Conservation (phyloP, 2,329 filamentous ascomycete species). For the Aspergillus aculeatinus region DNA sequence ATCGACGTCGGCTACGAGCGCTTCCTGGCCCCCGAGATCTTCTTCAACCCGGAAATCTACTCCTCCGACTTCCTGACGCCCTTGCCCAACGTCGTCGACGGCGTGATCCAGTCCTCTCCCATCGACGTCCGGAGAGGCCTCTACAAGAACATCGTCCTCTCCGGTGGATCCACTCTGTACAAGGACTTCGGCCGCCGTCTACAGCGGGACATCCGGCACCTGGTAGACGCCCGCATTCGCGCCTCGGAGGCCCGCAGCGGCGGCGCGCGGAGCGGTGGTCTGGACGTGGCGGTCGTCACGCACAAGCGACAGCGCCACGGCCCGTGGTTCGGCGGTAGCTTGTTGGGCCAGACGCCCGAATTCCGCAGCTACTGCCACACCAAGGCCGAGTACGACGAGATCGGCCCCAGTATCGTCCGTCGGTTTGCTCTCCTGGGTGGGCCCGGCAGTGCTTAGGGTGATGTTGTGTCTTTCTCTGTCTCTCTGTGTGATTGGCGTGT, state of each 20-base stretch:
- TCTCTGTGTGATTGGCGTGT: slow-evolving; percentile 19
- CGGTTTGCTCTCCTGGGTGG: slow-evolving; percentile 92
- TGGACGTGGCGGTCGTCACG: slow-evolving; percentile 95
- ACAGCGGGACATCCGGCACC: slow-evolving; percentile 94
- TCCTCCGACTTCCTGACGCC: slow-evolving; percentile 97
- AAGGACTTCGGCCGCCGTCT: slow-evolving; percentile 96
- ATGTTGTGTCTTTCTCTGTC: slow-evolving; percentile 5
- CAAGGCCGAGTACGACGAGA: slow-evolving; percentile 86
- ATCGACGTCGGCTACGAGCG: slow-evolving; percentile 98
- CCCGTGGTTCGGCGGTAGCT: slow-evolving; percentile 96
- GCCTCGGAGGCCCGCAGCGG: slow-evolving; percentile 90
- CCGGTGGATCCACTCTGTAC: slow-evolving; percentile 94
- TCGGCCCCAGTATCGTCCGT: slow-evolving; percentile 91
- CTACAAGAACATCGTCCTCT: slow-evolving; percentile 99
- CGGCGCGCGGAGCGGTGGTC: slow-evolving; percentile 85
- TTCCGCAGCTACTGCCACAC: slow-evolving; percentile 99
- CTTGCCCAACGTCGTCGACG: slow-evolving; percentile 88
- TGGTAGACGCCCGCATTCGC: slow-evolving; percentile 89
- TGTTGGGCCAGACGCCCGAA: slow-evolving; percentile 95
- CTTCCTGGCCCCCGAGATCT: slow-evolving; percentile 97
- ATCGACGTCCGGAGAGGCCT: slow-evolving; percentile 95
- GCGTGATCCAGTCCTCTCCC: slow-evolving; percentile 94
- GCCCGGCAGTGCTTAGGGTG: slow-evolving; percentile 60
- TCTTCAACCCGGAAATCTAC: slow-evolving; percentile 99
- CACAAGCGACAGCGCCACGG: slow-evolving; percentile 97